Base-by-base conservation (phyloP, 208 protist species). In the Trypanosoma congolense region DNA sequence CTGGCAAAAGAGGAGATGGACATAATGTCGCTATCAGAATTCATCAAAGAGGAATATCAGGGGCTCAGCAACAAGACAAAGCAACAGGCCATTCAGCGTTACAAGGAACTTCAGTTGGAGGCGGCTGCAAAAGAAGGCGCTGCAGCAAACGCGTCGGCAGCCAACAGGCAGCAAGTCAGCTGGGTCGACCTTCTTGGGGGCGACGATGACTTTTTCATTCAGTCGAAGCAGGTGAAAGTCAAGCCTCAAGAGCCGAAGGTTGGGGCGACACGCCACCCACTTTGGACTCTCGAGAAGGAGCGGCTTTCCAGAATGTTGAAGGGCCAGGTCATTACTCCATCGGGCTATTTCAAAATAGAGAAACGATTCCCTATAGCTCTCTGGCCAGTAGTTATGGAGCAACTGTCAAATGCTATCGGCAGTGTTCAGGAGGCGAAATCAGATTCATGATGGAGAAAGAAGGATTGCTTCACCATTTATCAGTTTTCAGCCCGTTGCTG, bases 1-100 rank as follows among this genome's bases (percentile, higher is more conserved):
- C 63, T 93, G 44, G 74, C 77, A 14, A 61, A 56, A 21, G 65
- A 74, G 22, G 77, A 89, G 54, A 93, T 93, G 80, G 73, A 86
- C 18, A 65, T 87, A 1, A 49, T 46, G n/a, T 66, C 70, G 52
- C 53, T 93, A 12, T 64, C 65, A 19, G 52, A 51, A 12, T 87
- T 93, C 58, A 53, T 91, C 25, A 40, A 70, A 25, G 75, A 89
- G 18, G 83, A 93, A 63, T 89, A 83, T 60, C 57, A 86, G 18
- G 49, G 43, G 1, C 67, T 93, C 28, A 74, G 66, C 25, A 93
- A 89, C 47, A 87, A 75, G 52, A 82, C 82, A 5, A 81, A 79
- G 54, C 18, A 65, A 22, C 90, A 87, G 49, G 86, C 82, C 0
- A 57, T 84, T 49, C 65, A 74, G 48, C 77, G 79, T 28, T 65